Evolutionary conservation across 2,329 filamentous ascomycete genomes (phyloP).

Genomic region (Claviceps arundinis): DNA sequence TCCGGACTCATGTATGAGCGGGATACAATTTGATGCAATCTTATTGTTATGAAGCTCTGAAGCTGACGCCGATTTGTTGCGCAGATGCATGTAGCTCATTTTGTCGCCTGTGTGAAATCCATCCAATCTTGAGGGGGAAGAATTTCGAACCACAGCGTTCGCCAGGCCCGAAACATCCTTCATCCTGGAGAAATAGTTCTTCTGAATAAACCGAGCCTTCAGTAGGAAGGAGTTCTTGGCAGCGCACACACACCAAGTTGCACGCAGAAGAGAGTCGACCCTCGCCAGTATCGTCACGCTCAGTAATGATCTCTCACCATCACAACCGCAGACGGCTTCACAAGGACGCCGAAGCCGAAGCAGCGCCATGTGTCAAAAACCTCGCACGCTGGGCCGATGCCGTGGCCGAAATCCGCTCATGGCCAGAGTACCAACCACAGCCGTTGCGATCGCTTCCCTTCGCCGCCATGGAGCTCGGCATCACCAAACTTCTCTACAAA

Average conservation of each 20-base stretch:
- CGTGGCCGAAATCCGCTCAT: constrained; percentile 6
- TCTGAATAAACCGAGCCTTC: not conserved
- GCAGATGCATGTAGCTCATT: no score
- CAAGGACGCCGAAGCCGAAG: not conserved
- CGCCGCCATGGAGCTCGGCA: constrained; percentile 4
- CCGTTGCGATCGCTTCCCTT: constrained; percentile 5
- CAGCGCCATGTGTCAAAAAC: constrained; percentile 5
- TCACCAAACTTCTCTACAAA: constrained; percentile 6
- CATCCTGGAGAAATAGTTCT: no score
- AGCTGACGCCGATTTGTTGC: no score
- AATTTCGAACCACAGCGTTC: no score
- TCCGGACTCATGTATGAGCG: not conserved
- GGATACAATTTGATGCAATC: not conserved
- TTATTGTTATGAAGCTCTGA: not conserved
- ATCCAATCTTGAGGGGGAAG: no score
- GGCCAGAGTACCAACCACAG: constrained; percentile 9
- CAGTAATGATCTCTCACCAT: not conserved
- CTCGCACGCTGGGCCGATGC: constrained; percentile 6
- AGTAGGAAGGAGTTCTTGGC: not conserved
- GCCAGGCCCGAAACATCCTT: no score
- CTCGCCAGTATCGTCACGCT: not conserved
- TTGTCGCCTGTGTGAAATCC: no score
- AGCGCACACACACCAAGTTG: not conserved
- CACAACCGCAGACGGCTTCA: not conserved
- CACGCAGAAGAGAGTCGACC: not conserved